Conservation (phyloP, 371 early-diverging fungal genomes). For the Syncephalis fuscata region DNA sequence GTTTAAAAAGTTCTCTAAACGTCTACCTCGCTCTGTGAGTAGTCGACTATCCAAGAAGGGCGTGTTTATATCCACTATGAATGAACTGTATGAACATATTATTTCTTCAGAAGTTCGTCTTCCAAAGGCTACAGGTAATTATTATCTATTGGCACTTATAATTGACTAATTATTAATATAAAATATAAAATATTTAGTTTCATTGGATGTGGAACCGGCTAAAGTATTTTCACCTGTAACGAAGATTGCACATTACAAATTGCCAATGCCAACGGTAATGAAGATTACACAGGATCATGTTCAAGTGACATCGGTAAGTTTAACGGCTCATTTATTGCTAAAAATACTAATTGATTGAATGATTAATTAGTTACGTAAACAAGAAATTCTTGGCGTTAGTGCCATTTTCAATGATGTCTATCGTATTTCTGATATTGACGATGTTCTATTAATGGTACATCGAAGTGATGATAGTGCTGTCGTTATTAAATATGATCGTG, state of each 20-base stretch:
- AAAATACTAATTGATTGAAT: not conserved
- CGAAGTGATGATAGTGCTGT: slow-evolving; percentile 56
- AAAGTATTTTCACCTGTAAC: slow-evolving; percentile 44
- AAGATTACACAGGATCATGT: slow-evolving; percentile 67
- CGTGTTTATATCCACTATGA: slow-evolving; percentile 41
- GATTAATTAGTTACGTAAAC: slow-evolving; percentile 28
- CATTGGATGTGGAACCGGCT: slow-evolving; percentile 47
- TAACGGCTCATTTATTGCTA: too few relatives aligned
- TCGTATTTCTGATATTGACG: slow-evolving; percentile 71
- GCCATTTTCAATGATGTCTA: slow-evolving; percentile 73
- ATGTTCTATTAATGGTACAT: slow-evolving; percentile 34
- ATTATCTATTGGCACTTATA: too few relatives aligned
- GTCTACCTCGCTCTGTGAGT: slow-evolving; percentile 32
- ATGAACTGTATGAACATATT: slow-evolving; percentile 55
- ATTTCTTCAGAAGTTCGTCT: slow-evolving; percentile 47
- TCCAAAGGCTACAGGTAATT: slow-evolving; percentile 44
- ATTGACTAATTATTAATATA: too few relatives aligned
- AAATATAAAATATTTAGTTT: slow-evolving; percentile 20
- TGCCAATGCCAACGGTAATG: slow-evolving; percentile 59
- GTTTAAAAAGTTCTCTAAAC: slow-evolving; percentile 52
- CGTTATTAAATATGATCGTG: slow-evolving; percentile 56
- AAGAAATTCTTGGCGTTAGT: slow-evolving; percentile 49
- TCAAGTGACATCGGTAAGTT: slow-evolving; percentile 41
- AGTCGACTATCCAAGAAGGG: slow-evolving; percentile 38
- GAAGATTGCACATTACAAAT: slow-evolving; percentile 35